phyloP scores from a whole-genome alignment of 371 early-diverging fungal genomes.

The Mucor racemosus region DNA sequence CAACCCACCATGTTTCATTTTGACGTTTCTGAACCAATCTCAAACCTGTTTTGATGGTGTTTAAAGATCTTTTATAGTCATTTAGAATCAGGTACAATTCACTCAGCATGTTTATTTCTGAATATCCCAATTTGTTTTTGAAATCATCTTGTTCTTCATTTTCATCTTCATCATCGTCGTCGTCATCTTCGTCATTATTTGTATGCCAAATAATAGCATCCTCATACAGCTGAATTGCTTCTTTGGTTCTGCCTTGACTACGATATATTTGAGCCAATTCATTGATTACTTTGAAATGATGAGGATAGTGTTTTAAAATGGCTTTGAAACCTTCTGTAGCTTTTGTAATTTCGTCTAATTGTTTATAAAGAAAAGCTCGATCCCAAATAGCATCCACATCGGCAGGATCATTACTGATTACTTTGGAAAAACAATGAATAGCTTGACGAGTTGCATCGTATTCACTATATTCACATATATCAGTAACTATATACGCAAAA shows the following conservation, averaged over 20 bases:
- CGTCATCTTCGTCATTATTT: slow-evolving; percentile 29
- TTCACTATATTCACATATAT: slow-evolving; percentile 64
- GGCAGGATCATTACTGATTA: slow-evolving; percentile 62
- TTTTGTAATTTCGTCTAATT: slow-evolving; percentile 43
- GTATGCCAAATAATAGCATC: slow-evolving; percentile 48
- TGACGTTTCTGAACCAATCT: slow-evolving; percentile 73
- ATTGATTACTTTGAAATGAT: slow-evolving; percentile 62
- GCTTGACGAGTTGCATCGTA: slow-evolving; percentile 76
- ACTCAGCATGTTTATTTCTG: slow-evolving; percentile 83
- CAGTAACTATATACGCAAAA: too few relatives aligned
- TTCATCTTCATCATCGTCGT: slow-evolving; percentile 32
- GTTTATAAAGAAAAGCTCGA: slow-evolving; percentile 64
- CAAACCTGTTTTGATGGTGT: slow-evolving; percentile 72
- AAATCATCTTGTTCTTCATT: slow-evolving; percentile 45
- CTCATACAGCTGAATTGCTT: slow-evolving; percentile 62
- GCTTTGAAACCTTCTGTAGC: slow-evolving; percentile 60
- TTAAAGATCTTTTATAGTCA: slow-evolving; percentile 74
- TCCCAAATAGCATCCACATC: slow-evolving; percentile 78
- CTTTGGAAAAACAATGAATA: slow-evolving; percentile 79
- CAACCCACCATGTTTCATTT: slow-evolving; percentile 66
- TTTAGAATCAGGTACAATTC: slow-evolving; percentile 81
- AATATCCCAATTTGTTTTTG: slow-evolving; percentile 63
- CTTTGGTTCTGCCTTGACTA: slow-evolving; percentile 47
- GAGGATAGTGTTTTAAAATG: slow-evolving; percentile 54
- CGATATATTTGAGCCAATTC: slow-evolving; percentile 59